phyloP scores from a whole-genome alignment of 495 filamentous ascomycete species.

The Penicillium bialowiezense region DNA sequence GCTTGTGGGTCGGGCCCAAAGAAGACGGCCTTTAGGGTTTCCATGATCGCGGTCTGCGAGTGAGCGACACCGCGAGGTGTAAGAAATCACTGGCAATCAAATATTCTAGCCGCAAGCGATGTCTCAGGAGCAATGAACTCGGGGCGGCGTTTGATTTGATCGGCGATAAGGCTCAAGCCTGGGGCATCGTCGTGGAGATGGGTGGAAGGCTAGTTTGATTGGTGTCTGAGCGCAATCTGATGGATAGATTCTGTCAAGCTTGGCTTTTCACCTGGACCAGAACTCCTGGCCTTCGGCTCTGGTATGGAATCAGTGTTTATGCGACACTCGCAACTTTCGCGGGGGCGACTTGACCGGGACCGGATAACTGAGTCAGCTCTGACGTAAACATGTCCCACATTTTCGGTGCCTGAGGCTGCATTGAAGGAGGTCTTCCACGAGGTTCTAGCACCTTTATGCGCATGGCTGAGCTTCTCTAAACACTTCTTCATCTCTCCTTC shows the following conservation, averaged over 20 bases:
- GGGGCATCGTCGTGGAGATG: slow-evolving; percentile 11
- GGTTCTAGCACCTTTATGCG: slow-evolving; percentile 8
- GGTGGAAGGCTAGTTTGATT: slow-evolving; percentile 2
- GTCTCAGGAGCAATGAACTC: not conserved
- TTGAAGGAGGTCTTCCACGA: slow-evolving; percentile 14
- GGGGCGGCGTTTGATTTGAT: not conserved
- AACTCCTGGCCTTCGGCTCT: not conserved
- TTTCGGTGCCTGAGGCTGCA: slow-evolving; percentile 8
- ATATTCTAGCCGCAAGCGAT: no score
- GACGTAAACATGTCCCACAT: slow-evolving; percentile 9
- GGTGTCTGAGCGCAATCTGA: not conserved
- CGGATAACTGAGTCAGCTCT: slow-evolving; percentile 17
- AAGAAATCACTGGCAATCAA: no score
- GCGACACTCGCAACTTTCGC: not conserved
- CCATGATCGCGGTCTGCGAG: slow-evolving; percentile 56
- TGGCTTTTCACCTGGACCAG: not conserved
- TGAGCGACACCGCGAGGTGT: no score
- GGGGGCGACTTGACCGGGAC: slow-evolving; percentile 9
- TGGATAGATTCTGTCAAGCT: no score
- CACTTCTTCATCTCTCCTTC: slow-evolving; percentile 4
- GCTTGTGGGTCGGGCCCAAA: slow-evolving; percentile 88
- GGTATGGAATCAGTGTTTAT: not conserved
- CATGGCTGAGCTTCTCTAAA: slow-evolving; percentile 7
- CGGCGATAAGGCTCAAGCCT: slow-evolving; percentile 2
- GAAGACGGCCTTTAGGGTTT: slow-evolving; percentile 81